Evolutionary conservation across 129 eudicot species (phyloP).

Genomic region (Flaveria sonorensis): DNA sequence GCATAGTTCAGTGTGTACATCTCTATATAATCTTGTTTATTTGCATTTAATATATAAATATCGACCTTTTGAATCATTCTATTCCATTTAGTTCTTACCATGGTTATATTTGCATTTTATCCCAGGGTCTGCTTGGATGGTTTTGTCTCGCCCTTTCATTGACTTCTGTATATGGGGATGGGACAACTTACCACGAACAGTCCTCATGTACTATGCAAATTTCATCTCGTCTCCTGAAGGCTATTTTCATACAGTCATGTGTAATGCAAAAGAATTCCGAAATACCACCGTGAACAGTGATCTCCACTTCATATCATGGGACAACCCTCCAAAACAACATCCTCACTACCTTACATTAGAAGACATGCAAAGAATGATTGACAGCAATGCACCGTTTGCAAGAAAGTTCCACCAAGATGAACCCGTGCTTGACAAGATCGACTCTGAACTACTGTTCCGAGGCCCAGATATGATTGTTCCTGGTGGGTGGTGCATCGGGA

Average conservation of each 20-base stretch:
- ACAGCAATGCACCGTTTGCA: conserved; percentile 66
- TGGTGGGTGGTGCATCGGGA: conserved; percentile 70
- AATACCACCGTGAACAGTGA: conserved; percentile 67
- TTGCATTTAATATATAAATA: background rate
- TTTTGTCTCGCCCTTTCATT: conserved; percentile 70
- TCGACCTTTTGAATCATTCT: background rate
- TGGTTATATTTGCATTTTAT: conserved; percentile 13
- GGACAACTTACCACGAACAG: conserved; percentile 82
- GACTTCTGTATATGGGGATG: conserved; percentile 91
- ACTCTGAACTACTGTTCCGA: conserved; percentile 55
- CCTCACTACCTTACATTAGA: conserved; percentile 39
- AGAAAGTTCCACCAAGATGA: conserved; percentile 61
- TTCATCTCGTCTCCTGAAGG: conserved; percentile 91
- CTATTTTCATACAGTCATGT: conserved; percentile 84
- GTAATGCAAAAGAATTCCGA: conserved; percentile 70
- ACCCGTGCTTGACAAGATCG: conserved; percentile 61
- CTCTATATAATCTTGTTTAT: background rate
- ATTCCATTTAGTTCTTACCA: background rate
- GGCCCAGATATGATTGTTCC: conserved; percentile 61
- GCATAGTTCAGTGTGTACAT: background rate
- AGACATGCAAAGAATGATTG: conserved; percentile 55
- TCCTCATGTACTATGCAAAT: conserved; percentile 80
- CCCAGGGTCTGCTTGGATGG: conserved; percentile 90
- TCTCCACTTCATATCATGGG: conserved; percentile 93
- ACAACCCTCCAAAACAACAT: conserved; percentile 87